phyloP scores from a whole-genome alignment of 352 stramenopile genomes.

The Phytophthora colocasiae region DNA sequence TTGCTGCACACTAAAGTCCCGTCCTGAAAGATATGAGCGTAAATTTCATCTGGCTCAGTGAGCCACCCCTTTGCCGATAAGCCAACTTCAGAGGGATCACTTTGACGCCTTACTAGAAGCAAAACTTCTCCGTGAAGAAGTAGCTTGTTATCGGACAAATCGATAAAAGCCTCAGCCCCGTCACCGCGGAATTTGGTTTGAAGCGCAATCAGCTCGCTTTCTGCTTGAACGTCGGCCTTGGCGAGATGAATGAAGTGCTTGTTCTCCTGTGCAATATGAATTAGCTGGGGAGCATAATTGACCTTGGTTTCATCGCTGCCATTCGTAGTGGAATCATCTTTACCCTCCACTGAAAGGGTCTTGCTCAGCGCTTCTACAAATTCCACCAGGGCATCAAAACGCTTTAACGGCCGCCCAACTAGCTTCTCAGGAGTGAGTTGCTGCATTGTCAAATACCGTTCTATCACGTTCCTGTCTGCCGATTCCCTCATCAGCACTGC shows the following conservation, averaged over 20 bases:
- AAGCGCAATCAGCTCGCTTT: constrained; percentile 41
- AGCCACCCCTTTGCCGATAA: neutral
- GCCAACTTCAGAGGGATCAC: constrained; percentile 2
- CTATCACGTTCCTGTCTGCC: constrained; percentile 21
- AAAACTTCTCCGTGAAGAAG: constrained; percentile 41
- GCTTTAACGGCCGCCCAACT: constrained; percentile 28
- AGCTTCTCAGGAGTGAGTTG: constrained; percentile 31
- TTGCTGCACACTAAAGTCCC: constrained; percentile 44
- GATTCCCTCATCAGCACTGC: neutral
- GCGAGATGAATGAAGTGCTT: constrained; percentile 38
- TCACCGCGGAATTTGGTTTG: constrained; percentile 39
- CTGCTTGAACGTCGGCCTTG: constrained; percentile 35
- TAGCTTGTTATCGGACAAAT: constrained; percentile 44
- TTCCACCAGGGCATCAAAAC: constrained; percentile 42
- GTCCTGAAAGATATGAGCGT: constrained; percentile 48
- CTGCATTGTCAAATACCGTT: constrained; percentile 28
- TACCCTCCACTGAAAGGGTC: constrained; percentile 15
- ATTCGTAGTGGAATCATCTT: constrained; percentile 8
- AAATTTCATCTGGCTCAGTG: constrained; percentile 12
- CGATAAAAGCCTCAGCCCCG: constrained; percentile 21
- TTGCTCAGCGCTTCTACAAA: constrained; percentile 45
- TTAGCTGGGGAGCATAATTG: constrained; percentile 31
- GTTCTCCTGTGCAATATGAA: constrained; percentile 41
- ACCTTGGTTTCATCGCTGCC: constrained; percentile 14
- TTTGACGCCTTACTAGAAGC: constrained; percentile 11